A percentile compares a stretch with the other conserved stretches of the same genome.
Conservation (phyloP, 352 stramenopile species). For the Pythium folliculosum region DNA sequence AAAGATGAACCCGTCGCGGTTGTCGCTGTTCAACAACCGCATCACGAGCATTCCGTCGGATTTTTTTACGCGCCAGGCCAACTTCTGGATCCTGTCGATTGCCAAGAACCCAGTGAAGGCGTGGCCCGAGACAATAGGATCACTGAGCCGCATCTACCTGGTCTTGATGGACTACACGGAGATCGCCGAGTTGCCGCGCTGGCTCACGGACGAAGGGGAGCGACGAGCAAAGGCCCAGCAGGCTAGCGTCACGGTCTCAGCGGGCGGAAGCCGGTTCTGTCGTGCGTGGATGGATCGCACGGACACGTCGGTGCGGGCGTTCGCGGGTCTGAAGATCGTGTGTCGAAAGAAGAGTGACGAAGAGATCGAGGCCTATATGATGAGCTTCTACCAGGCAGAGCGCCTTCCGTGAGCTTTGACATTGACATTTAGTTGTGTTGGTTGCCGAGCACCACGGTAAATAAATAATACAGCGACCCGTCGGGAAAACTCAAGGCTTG, state of each 20-base stretch:
- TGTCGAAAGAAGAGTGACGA: constrained; percentile 10
- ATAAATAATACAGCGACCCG: neutral
- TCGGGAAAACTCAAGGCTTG: neutral
- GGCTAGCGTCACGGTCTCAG: constrained; percentile 1
- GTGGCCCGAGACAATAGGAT: constrained; percentile 1
- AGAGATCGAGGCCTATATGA: constrained; percentile 11
- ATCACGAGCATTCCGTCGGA: constrained; percentile 8
- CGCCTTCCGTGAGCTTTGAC: neutral
- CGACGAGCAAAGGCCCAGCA: neutral
- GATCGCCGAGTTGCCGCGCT: constrained; percentile 9
- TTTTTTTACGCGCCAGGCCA: neutral
- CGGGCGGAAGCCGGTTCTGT: constrained; percentile 11
- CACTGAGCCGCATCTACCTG: neutral
- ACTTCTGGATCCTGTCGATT: constrained; percentile 8
- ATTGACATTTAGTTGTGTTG: neutral
- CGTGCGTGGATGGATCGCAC: neutral
- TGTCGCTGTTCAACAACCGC: constrained; percentile 9
- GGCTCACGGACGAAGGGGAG: constrained; percentile 15
- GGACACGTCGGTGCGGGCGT: neutral
- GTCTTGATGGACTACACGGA: constrained; percentile 21
- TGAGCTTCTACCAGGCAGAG: constrained; percentile 1
- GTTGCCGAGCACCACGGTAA: neutral
- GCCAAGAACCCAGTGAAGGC: constrained; percentile 15
- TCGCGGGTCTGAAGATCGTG: constrained; percentile 3
- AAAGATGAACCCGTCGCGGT: too few relatives aligned